These are phyloP conservation scores for Talaromyces thailandensis DNA, from an alignment of 495 filamentous ascomycete species.

Conservation along the genomic window DNA sequence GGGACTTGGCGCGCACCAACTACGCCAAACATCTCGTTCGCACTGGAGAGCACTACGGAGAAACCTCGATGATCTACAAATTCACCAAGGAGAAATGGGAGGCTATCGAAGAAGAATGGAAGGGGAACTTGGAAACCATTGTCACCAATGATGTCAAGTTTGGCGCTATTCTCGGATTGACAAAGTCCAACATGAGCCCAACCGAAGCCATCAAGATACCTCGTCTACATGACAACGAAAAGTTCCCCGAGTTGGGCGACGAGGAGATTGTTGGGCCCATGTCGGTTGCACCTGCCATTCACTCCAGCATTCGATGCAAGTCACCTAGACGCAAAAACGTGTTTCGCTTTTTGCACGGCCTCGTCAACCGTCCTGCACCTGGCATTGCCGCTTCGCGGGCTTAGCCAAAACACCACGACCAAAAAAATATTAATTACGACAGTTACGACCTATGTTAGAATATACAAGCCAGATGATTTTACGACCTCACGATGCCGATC, in stretches of 20 bases:
- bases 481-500: neutral
- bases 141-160: conserved; percentile 34
- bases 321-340: conserved; percentile 35
- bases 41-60: conserved; percentile 78
- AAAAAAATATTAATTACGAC: conserved; percentile 2
- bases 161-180: conserved; percentile 27
- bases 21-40: conserved; percentile 78
- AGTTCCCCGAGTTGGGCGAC: conserved; percentile 81
- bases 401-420: neutral
- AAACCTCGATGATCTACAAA: conserved; percentile 72
- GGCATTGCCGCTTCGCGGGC: neutral
- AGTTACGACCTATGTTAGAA: neutral
- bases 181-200: conserved; percentile 13
- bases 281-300: conserved; percentile 39
- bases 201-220: conserved; percentile 46
- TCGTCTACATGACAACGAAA: conserved; percentile 57
- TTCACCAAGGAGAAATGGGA: conserved; percentile 82
- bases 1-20: conserved; percentile 71
- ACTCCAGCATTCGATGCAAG: conserved; percentile 17
- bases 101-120: conserved; percentile 64
- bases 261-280: conserved; percentile 91
- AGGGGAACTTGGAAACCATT: conserved; percentile 46
- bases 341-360: conserved; percentile 38
- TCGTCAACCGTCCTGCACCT: conserved; percentile 26
- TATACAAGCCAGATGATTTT: neutral